phyloP scores from a whole-genome alignment of 2,329 filamentous ascomycete genomes.

The Alternaria burnsii region DNA sequence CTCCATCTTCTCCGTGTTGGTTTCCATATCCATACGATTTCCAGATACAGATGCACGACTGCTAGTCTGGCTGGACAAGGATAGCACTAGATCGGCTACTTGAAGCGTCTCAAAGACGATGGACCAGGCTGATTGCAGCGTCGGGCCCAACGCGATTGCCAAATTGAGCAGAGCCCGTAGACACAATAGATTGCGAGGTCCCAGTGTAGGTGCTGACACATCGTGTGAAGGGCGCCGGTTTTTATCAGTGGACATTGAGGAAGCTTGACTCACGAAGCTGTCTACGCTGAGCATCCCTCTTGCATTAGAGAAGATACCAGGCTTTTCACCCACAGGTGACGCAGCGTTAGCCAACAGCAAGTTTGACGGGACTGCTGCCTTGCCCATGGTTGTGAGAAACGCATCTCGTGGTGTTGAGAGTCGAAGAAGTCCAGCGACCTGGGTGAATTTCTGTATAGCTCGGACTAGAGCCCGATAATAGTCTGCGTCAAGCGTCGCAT shows the following conservation, averaged over 20 bases:
- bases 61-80: conserved; percentile 49
- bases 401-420: conserved; percentile 89
- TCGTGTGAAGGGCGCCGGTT: conserved; percentile 68
- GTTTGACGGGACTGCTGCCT: conserved; percentile 89
- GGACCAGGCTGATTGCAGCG: conserved; percentile 82
- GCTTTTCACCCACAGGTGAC: conserved; percentile 57
- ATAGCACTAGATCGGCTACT: conserved; percentile 87
- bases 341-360: conserved; percentile 55
- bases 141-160: conserved; percentile 92
- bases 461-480: conserved; percentile 93
- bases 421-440: conserved; percentile 88
- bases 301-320: conserved; percentile 73
- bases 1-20: conserved; percentile 60
- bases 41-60: conserved; percentile 28
- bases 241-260: conserved; percentile 63
- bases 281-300: conserved; percentile 79
- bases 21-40: conserved; percentile 34
- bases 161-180: conserved; percentile 91
- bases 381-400: conserved; percentile 91
- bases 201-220: conserved; percentile 63
- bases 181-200: conserved; percentile 89
- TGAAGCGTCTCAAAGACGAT: conserved; percentile 93
- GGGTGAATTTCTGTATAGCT: conserved; percentile 93
- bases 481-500: conserved; percentile 88
- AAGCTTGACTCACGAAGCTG: conserved; percentile 68